Percentiles rank a stretch among this genome's conserved stretches.
phyloP scores from a whole-genome alignment of 805 yeast genomes.

The Cyberlindnera mississippiensis region DNA sequence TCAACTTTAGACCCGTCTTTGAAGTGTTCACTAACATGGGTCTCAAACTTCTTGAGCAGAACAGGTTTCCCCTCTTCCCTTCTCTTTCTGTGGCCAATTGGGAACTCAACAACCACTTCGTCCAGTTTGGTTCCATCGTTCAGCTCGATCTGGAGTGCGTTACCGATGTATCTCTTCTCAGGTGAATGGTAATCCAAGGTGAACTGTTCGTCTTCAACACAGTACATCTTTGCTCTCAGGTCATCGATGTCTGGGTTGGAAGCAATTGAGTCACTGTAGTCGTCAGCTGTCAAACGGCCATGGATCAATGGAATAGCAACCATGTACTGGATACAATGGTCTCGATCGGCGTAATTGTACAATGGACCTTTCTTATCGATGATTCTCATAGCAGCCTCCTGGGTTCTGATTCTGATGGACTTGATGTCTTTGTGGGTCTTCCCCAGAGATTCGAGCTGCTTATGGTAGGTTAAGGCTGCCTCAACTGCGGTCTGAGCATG shows the following conservation, averaged over 20 bases:
- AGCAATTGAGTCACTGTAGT: slow-evolving; percentile 49
- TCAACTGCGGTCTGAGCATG: slow-evolving; percentile 66
- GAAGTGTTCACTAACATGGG: slow-evolving; percentile 45
- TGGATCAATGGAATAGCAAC: slow-evolving; percentile 51
- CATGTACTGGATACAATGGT: slow-evolving; percentile 64
- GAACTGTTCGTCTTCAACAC: slow-evolving; percentile 47
- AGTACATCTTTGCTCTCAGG: slow-evolving; percentile 50
- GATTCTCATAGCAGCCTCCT: slow-evolving; percentile 57
- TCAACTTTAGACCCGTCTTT: too few relatives aligned
- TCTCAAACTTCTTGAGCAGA: slow-evolving; percentile 45
- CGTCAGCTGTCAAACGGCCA: slow-evolving; percentile 56
- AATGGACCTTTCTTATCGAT: slow-evolving; percentile 58
- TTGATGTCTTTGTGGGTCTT: slow-evolving; percentile 46
- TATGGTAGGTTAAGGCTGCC: slow-evolving; percentile 46
- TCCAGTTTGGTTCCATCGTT: slow-evolving; percentile 51
- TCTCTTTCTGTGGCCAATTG: slow-evolving; percentile 56
- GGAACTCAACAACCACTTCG: slow-evolving; percentile 51
- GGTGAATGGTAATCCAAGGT: slow-evolving; percentile 53
- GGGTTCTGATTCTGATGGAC: slow-evolving; percentile 49
- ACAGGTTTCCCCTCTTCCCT: slow-evolving; percentile 59
- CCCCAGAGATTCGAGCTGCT: slow-evolving; percentile 35
- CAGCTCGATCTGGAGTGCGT: slow-evolving; percentile 46
- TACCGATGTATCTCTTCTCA: slow-evolving; percentile 53
- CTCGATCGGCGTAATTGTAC: slow-evolving; percentile 61
- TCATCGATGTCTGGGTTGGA: slow-evolving; percentile 48